These are phyloP conservation scores for Gossypium turneri DNA, from an alignment of 345 rosid species.

Conservation along the genomic window DNA sequence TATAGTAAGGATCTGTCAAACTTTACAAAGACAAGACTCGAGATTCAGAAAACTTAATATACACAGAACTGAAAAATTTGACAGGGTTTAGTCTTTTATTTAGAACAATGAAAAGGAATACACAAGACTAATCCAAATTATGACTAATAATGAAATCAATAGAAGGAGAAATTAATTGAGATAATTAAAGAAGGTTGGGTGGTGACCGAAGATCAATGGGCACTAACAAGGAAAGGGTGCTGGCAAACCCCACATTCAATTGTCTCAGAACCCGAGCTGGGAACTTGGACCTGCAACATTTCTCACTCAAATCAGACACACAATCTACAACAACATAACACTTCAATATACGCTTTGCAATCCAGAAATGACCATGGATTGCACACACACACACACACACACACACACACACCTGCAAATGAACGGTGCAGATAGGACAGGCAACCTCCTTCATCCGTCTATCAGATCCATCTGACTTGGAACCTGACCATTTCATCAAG, in stretches of 20 bases:
- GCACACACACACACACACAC: too few species aligned
- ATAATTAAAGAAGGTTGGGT: not conserved
- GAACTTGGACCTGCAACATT: slow-evolving; percentile 88
- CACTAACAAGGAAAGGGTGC: slow-evolving; percentile 90
- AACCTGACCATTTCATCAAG: slow-evolving; percentile 34
- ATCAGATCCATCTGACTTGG: slow-evolving; percentile 66
- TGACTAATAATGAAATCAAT: too few species aligned
- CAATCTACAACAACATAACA: not conserved
- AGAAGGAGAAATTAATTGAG: not conserved
- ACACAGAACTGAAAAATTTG: too few species aligned
- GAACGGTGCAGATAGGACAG: slow-evolving; percentile 97
- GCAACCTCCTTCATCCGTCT: slow-evolving; percentile 95
- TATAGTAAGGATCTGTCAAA: not conserved
- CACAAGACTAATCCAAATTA: too few species aligned
- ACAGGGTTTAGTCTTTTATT: too few species aligned
- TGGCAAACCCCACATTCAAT: slow-evolving; percentile 99
- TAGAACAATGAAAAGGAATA: too few species aligned
- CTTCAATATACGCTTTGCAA: not conserved
- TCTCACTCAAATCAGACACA: not conserved
- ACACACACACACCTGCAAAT: slow-evolving; percentile 62
- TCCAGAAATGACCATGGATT: not conserved
- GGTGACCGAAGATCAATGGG: slow-evolving; percentile 42
- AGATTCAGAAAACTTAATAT: too few species aligned
- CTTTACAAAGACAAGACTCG: too few species aligned
- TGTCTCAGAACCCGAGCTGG: slow-evolving; percentile 94